Base-by-base conservation (phyloP, 768 basidiomycete genomes). In the Termitomyces titanicus region DNA sequence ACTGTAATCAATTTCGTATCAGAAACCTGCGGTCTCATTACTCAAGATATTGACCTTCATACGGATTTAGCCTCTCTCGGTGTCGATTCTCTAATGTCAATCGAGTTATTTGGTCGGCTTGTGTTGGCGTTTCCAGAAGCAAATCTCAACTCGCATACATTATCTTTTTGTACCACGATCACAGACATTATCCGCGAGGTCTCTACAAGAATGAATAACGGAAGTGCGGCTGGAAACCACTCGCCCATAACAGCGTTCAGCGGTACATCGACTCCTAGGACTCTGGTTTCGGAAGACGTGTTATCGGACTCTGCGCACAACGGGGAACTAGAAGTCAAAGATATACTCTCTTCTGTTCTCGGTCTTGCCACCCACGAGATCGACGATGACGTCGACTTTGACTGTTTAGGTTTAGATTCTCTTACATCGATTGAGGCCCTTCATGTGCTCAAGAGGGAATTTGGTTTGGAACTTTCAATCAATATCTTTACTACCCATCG, bases 11-110 rank as follows among this genome's bases (percentile, higher is more conserved):
- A 62, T 12, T 66, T 80, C 35, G 65, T 83, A 15, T 70, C 76
- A 5, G 72, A 74, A 29, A 66, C 72, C 8, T 79, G 79, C 56
- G 73, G 66, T 40, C 62, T 80, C 38, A 70, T 71, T n/a, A 51
- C 67, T 0, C 63, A 72, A 11, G 51, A 63, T 1, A 52, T 75
- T 22, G 70, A 73, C 39, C 38, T 75, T 35, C 67, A 75, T 27
- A 64, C 66, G 0, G 77, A 83, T 46, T 67, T 89, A 17, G 73
- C 72, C 11, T 67, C 74, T 4, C 75, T 88, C 9, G 86, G 87
- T 1, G 71, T 88, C 47, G 84, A 88, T 61, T 88, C 86, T 1
- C 66, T 88, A 56, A 81, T 80, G 67, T 78, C 80, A 20, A 83
- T 86, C 52, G 86, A 89, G 64, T 68, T 84, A 8, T 65, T 69